Conservation (phyloP, 495 filamentous ascomycete genomes). For the Xylaria grammica region DNA sequence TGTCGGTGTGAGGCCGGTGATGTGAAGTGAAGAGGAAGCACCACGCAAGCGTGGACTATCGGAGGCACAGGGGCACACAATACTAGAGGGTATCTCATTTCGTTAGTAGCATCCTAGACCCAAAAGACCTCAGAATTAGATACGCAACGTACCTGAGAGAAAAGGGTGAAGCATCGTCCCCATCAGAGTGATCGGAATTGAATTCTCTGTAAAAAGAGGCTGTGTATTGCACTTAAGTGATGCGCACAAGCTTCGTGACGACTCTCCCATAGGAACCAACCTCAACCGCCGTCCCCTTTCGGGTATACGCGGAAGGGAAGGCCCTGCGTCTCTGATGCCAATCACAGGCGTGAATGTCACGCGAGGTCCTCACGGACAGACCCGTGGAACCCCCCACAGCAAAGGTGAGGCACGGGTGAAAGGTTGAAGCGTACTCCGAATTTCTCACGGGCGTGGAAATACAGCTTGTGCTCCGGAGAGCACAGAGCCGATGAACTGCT, state of each 20-base stretch:
- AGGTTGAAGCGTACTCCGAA: constrained; percentile 99
- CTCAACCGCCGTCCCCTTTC: constrained; percentile 42
- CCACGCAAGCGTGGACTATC: too few species aligned
- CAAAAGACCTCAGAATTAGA: constrained; percentile 9
- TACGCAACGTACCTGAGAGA: constrained; percentile 61
- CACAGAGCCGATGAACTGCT: constrained; percentile 39
- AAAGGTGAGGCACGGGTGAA: constrained; percentile 41
- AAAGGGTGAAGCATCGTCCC: constrained; percentile 51
- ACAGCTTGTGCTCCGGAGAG: constrained; percentile 38
- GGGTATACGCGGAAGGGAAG: constrained; percentile 47
- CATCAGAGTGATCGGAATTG: constrained; percentile 75
- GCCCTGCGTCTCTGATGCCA: constrained; percentile 99
- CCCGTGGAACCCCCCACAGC: constrained; percentile 46
- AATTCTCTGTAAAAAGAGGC: constrained; percentile 88
- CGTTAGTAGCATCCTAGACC: constrained; percentile 50
- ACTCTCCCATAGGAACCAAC: constrained; percentile 78
- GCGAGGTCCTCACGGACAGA: constrained; percentile 93
- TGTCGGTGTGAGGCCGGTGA: too few species aligned
- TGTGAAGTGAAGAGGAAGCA: too few species aligned
- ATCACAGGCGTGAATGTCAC: constrained; percentile 87
- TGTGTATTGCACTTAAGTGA: constrained; percentile 99
- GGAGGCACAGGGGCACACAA: too few species aligned
- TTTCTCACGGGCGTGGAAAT: constrained; percentile 92
- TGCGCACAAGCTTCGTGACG: constrained; percentile 91
- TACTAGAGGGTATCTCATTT: too few species aligned